These are phyloP conservation scores for Eutrema yunnanense DNA, from an alignment of 345 rosid genomes.

Conservation along the genomic window DNA sequence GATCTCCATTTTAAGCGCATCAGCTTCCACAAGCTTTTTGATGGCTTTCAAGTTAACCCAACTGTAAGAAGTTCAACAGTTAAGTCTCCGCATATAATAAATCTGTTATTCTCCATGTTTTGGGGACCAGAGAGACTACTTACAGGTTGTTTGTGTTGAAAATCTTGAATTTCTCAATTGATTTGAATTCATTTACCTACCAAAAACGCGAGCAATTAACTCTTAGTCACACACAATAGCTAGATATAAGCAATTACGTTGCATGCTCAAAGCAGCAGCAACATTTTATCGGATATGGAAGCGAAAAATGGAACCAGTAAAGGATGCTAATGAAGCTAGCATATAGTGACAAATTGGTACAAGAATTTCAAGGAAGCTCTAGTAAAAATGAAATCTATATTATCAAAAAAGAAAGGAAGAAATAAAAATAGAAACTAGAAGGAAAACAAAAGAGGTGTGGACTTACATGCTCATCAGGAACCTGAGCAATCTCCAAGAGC, in stretches of 20 bases:
- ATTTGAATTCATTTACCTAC: constrained; percentile 93
- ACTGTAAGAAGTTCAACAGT: constrained; percentile 35
- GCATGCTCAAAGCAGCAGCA: neutral
- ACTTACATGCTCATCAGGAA: constrained; percentile 88
- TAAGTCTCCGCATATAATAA: neutral
- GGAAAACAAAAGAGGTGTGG: neutral
- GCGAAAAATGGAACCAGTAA: neutral
- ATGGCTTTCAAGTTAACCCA: constrained; percentile 91
- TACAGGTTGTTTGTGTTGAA: constrained; percentile 95
- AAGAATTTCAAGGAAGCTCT: neutral
- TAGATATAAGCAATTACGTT: neutral
- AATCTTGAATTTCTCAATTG: constrained; percentile 95
- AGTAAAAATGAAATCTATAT: neutral
- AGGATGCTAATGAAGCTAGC: neutral
- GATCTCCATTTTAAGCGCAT: constrained; percentile 92
- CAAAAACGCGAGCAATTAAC: neutral
- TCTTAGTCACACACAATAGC: neutral
- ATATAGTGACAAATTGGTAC: neutral
- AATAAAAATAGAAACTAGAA: neutral
- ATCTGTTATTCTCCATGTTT: neutral
- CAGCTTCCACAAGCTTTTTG: constrained; percentile 83
- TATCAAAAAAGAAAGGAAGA: neutral
- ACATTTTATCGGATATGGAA: neutral
- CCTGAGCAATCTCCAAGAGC: constrained; percentile 97
- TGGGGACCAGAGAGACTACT: constrained; percentile 25